Base-by-base conservation (phyloP, 208 protist genomes). In the Paratrypanosoma confusum region DNA sequence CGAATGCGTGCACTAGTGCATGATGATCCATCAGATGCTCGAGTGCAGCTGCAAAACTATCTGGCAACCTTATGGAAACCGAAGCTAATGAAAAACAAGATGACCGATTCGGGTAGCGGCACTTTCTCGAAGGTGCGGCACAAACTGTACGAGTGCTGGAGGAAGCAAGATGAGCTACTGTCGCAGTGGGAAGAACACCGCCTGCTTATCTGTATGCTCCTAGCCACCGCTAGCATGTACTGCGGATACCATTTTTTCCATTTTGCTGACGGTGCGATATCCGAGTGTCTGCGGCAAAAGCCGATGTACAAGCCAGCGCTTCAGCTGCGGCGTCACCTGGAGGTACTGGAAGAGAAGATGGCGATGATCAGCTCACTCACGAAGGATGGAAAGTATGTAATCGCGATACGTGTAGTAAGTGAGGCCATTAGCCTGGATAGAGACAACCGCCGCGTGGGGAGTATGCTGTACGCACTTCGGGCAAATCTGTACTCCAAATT, bases 141-240 rank as follows among this genome's bases (percentile, higher is more conserved):
- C n/a, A n/a, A n/a, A n/a, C n/a, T n/a, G n/a, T n/a, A n/a, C n/a
- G n/a, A n/a, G n/a, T n/a, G n/a, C n/a, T n/a, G n/a, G n/a, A n/a
- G n/a, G n/a, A n/a, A n/a, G n/a, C n/a, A n/a, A n/a, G n/a, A n/a
- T n/a, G n/a, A n/a, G n/a, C 13, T 40, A 8, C 13, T 21, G 8
- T 8, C 14, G 6, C 13, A 8, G 36, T 45, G 71, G 21, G 54
- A 53, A 18, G 62, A 70, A 3, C 76, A 87, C 61, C 89, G 81
- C 51, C 38, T 93, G 8, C 68, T 80, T 20, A 29, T 59, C 26
- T 66, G 46, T 18, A 57, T 79, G 17, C 66, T 86, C 18, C 61
- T 88, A 6, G 80, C 84, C 23, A 82, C 81, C 53, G 68, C 73
- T n/a, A 80, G 73, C 48, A 52, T 71, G 8, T 83, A 86, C 57